These are phyloP conservation scores for Castanea sativa DNA, from an alignment of 306 rosid genomes.

Conservation along the genomic window DNA sequence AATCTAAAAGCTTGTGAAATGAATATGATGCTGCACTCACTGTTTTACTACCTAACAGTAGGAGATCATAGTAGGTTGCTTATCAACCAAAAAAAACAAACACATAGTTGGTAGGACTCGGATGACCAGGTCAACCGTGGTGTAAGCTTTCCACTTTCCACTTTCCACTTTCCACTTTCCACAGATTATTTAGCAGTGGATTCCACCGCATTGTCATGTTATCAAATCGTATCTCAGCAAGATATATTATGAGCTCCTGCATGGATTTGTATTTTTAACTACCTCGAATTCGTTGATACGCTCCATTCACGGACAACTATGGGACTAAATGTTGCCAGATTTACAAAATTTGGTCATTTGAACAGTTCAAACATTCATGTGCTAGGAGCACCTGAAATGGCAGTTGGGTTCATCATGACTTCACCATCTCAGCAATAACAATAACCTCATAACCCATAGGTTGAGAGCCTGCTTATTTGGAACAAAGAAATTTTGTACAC, in stretches of 20 bases:
- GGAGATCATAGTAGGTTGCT: too few species aligned
- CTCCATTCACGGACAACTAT: too few species aligned
- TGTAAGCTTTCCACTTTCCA: not conserved
- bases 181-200: not conserved
- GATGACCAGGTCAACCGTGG: not conserved
- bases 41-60: not conserved
- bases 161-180: not conserved
- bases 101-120: not conserved
- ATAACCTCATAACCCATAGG: not conserved
- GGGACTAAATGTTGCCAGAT: too few species aligned
- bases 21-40: too few species aligned
- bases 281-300: too few species aligned
- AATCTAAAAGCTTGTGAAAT: too few species aligned
- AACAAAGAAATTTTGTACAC: not conserved
- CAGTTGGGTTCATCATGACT: not conserved
- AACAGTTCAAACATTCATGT: not conserved
- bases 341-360: not conserved
- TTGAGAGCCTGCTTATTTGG: not conserved
- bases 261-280: too few species aligned
- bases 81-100: too few species aligned
- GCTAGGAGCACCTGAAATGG: not conserved
- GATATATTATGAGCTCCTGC: too few species aligned
- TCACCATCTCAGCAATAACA: not conserved
- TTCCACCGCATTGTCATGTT: too few species aligned
- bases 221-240: too few species aligned